Conservation (phyloP, 306 rosid species). For the Lotus japonicus region DNA sequence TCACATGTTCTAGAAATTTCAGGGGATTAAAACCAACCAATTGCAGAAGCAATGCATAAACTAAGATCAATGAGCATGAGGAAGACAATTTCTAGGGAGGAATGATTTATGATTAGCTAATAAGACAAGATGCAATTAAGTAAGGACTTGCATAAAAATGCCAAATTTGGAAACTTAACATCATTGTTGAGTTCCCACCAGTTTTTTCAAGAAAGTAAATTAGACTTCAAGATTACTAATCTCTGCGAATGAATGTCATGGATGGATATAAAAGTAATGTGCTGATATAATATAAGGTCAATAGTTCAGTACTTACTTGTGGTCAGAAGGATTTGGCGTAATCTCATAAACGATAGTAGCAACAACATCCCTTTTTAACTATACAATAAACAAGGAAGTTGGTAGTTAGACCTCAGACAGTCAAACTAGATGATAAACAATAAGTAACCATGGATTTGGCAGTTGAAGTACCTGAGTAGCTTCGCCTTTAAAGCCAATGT, state of each 20-base stretch:
- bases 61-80: background rate
- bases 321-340: slow-evolving; percentile 96
- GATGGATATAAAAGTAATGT: background rate
- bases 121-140: background rate
- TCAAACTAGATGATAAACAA: background rate
- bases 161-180: slow-evolving; percentile 10
- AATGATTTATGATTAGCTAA: background rate
- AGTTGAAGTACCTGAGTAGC: slow-evolving; percentile 77
- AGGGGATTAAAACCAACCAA: slow-evolving; percentile 1
- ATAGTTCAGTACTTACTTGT: slow-evolving; percentile 62
- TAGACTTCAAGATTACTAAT: background rate
- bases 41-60: slow-evolving; percentile 11
- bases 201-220: background rate
- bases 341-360: slow-evolving; percentile 89
- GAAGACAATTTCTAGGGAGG: slow-evolving; percentile 4
- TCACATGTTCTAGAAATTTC: background rate
- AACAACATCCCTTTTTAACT: slow-evolving; percentile 90
- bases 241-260: background rate
- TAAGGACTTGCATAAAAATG: background rate
- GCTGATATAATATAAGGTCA: background rate
- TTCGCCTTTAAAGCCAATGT: slow-evolving; percentile 96
- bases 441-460: background rate
- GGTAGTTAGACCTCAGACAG: background rate
- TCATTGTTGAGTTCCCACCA: background rate
- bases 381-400: slow-evolving; percentile 20